Percentiles rank a stretch among this genome's conserved stretches.
phyloP scores from a whole-genome alignment of 176 grass and related monocot genomes.

The barley (Hordeum vulgare) region MorexV3_pseudomolecules_assembly NC_058522.1:475527429-475527928 shows the following conservation, averaged over 20 bases:
- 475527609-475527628: constrained; percentile 84
- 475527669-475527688: constrained; percentile 67
- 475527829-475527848: constrained; percentile 87
- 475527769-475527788: constrained; percentile 84
- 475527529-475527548: constrained; percentile 92
- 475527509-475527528: constrained; percentile 90
- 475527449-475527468: constrained; percentile 98
- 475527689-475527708: constrained; percentile 76
- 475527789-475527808: constrained; percentile 85
- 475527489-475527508: constrained; percentile 77
- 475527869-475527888: constrained; percentile 97
- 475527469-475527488: constrained; percentile 87
- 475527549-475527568: constrained; percentile 86
- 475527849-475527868: constrained; percentile 88
- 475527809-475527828: constrained; percentile 74
- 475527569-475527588: constrained; percentile 89
- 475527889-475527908: constrained; percentile 79
- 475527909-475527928: constrained; percentile 89
- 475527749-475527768: constrained; percentile 96
- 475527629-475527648: constrained; percentile 89
- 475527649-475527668: constrained; percentile 87
- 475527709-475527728: constrained; percentile 85
- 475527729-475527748: constrained; percentile 81
- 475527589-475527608: constrained; percentile 78
- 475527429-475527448: constrained; percentile 76